A percentile compares a stretch with the other conserved stretches of the same genome.
Conservation (phyloP, 164 flowering plant genomes). For the Warburgia ugandensis region DNA sequence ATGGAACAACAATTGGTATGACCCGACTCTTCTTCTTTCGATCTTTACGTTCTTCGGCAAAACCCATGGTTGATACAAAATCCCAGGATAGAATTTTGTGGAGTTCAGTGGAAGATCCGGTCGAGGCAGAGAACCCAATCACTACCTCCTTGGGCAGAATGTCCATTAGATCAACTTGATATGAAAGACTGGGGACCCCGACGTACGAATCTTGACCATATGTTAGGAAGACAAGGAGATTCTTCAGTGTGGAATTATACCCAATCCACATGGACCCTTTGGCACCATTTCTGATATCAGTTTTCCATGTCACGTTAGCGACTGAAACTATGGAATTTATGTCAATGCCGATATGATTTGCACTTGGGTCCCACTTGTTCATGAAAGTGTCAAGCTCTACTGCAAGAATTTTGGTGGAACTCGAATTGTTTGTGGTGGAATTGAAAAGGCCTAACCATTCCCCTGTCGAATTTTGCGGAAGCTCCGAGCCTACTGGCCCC, state of each 20-base stretch:
- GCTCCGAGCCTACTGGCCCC: slow-evolving; percentile 19
- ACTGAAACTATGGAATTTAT: slow-evolving; percentile 25
- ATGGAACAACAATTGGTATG: background rate
- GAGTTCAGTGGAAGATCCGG: slow-evolving; percentile 12
- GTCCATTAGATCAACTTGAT: slow-evolving; percentile 14
- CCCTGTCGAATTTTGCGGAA: slow-evolving; percentile 13
- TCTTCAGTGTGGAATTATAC: slow-evolving; percentile 25
- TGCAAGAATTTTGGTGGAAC: slow-evolving; percentile 21
- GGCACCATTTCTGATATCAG: slow-evolving; percentile 9
- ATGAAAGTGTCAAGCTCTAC: slow-evolving; percentile 37
- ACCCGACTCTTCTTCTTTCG: slow-evolving; percentile 6
- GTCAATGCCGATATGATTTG: slow-evolving; percentile 38
- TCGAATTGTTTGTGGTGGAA: slow-evolving; percentile 4
- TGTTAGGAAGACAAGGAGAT: slow-evolving; percentile 11
- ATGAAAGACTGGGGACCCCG: slow-evolving; percentile 12
- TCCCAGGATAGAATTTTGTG: slow-evolving; percentile 21
- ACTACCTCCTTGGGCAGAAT: slow-evolving; percentile 20
- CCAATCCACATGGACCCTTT: slow-evolving; percentile 19
- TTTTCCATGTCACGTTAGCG: slow-evolving; percentile 14
- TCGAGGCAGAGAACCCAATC: slow-evolving; percentile 24
- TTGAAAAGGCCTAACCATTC: slow-evolving; percentile 24
- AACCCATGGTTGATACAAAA: slow-evolving; percentile 6
- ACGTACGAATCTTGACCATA: background rate
- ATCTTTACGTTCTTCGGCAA: background rate
- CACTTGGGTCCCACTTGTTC: slow-evolving; percentile 27